These are phyloP conservation scores for Candida awuae DNA, from an alignment of 805 yeast species.

Conservation along the genomic window DNA sequence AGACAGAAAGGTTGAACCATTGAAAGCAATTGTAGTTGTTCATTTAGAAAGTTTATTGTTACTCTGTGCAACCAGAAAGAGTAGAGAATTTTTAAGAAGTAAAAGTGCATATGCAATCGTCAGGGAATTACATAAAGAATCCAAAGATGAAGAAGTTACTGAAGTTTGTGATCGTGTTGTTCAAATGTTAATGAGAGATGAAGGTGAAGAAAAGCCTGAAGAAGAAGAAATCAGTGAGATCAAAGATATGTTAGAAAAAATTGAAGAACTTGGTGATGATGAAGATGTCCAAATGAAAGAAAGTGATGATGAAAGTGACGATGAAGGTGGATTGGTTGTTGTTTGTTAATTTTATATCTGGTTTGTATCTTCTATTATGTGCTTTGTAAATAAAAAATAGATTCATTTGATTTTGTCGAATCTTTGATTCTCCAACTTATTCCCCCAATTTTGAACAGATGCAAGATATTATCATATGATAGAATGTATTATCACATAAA, in stretches of 20 bases:
- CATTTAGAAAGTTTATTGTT: slow-evolving; percentile 77
- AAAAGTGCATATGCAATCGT: slow-evolving; percentile 80
- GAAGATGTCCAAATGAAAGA: slow-evolving; percentile 7
- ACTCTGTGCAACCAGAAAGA: slow-evolving; percentile 64
- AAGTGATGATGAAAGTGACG: slow-evolving; percentile 12
- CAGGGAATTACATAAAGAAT: slow-evolving; percentile 72
- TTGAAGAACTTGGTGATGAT: slow-evolving; percentile 11
- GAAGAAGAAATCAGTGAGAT: slow-evolving; percentile 38
- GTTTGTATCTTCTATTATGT: too few relatives aligned
- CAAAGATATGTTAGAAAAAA: slow-evolving; percentile 40
- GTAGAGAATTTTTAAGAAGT: slow-evolving; percentile 71
- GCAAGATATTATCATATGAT: too few relatives aligned
- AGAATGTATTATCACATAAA: too few relatives aligned
- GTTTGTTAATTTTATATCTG: slow-evolving; percentile 9
- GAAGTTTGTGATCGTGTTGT: slow-evolving; percentile 80
- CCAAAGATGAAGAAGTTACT: slow-evolving; percentile 35
- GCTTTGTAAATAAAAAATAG: too few relatives aligned
- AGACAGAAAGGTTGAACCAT: slow-evolving; percentile 71
- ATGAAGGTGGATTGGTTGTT: slow-evolving; percentile 11
- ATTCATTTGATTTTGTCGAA: too few relatives aligned
- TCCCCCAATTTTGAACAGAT: too few relatives aligned
- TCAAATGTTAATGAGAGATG: slow-evolving; percentile 90
- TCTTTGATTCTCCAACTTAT: neutral
- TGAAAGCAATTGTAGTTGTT: slow-evolving; percentile 51
- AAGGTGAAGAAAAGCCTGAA: slow-evolving; percentile 44